These are phyloP conservation scores for Verticillium zaregamsianum DNA, from an alignment of 2,329 filamentous ascomycete species.

Conservation along the genomic window DNA sequence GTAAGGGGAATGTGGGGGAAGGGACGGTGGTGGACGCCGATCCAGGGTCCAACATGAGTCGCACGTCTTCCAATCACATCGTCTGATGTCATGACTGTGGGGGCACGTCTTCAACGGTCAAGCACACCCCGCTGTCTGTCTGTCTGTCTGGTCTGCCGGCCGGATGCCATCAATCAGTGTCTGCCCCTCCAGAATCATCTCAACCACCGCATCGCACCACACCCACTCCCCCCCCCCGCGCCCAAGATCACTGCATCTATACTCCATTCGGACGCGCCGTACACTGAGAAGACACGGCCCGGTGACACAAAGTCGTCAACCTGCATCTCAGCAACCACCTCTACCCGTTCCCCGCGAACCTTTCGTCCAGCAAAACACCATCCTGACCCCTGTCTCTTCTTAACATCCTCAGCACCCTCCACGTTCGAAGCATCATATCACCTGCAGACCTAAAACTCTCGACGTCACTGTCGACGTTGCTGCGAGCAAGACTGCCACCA, in stretches of 20 bases:
- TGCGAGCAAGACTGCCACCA: background rate
- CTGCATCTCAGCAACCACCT: background rate
- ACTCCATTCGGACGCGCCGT: background rate
- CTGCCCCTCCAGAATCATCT: background rate
- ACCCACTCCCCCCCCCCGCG: background rate
- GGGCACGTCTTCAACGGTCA: background rate
- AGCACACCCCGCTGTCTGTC: background rate
- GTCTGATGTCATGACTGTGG: background rate
- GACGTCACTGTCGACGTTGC: background rate
- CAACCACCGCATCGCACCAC: background rate
- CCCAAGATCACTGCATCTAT: background rate
- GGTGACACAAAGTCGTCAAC: background rate
- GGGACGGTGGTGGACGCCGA: background rate
- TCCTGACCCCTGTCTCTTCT: background rate
- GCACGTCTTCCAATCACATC: background rate
- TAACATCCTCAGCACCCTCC: too few relatives aligned
- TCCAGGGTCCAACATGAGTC: background rate
- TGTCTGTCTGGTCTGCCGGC: too few relatives aligned
- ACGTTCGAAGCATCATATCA: background rate
- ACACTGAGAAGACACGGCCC: background rate
- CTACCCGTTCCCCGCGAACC: background rate
- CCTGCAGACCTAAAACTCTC: background rate
- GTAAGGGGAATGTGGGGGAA: too few relatives aligned
- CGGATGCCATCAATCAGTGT: too few relatives aligned
- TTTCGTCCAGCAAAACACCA: background rate